phyloP scores from a whole-genome alignment of 441 rosid species.

The Euphorbia schlechtendalii region DNA sequence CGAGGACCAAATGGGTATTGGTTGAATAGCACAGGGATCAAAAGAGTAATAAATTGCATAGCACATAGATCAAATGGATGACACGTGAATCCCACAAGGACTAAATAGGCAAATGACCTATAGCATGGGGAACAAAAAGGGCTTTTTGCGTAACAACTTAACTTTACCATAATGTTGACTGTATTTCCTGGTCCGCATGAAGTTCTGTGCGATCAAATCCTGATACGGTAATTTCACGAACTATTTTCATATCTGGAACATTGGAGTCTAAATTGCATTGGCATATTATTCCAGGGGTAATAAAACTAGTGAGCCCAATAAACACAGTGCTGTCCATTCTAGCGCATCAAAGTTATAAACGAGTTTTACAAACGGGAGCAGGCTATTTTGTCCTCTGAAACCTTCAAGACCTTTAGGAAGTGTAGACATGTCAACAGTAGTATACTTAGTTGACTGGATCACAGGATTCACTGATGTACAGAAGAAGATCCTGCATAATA shows the following conservation, averaged over 20 bases:
- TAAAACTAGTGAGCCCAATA: constrained; percentile 74
- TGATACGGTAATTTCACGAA: constrained; percentile 66
- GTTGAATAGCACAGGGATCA: too few species aligned
- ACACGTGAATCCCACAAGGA: too few species aligned
- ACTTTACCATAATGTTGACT: constrained; percentile 10
- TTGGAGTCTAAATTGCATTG: constrained; percentile 59
- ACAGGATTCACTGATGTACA: constrained; percentile 51
- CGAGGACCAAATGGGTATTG: too few species aligned
- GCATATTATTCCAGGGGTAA: constrained; percentile 78
- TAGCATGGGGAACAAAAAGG: too few species aligned
- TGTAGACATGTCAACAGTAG: constrained; percentile 66
- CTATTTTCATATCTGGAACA: constrained; percentile 66
- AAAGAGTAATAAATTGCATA: too few species aligned
- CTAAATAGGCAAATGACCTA: too few species aligned
- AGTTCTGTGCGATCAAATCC: constrained; percentile 73
- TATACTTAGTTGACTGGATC: constrained; percentile 87
- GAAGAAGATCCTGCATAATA: constrained; percentile 64
- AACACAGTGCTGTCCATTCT: constrained; percentile 54
- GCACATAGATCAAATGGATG: too few species aligned
- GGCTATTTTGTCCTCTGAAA: constrained; percentile 42
- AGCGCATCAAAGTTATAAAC: constrained; percentile 63
- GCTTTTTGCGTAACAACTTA: too few species aligned
- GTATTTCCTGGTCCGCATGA: constrained; percentile 61
- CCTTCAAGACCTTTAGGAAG: constrained; percentile 67
- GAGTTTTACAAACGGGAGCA: constrained; percentile 73